A percentile compares a stretch with the other conserved stretches of the same genome.
Conservation (phyloP, 2,329 filamentous ascomycete genomes). For the Cladosporium velox region DNA sequence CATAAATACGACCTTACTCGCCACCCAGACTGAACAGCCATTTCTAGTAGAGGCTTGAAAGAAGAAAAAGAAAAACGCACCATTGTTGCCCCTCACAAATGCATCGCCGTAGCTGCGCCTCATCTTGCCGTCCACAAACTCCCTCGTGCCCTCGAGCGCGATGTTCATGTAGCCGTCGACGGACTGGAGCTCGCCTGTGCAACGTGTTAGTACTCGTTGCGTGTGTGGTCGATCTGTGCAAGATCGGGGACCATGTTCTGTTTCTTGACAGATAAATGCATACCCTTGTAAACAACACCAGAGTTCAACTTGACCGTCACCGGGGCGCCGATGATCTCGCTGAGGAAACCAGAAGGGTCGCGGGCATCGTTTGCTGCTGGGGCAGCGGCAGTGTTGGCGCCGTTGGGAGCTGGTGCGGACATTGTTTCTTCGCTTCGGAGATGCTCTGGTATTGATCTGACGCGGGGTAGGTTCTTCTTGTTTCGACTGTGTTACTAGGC, state of each 20-base stretch:
- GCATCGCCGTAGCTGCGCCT: slow-evolving; percentile 87
- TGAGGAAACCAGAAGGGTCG: slow-evolving; percentile 89
- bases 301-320: slow-evolving; percentile 98
- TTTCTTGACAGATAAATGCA: background rate
- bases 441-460: background rate
- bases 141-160: slow-evolving; percentile 90
- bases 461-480: background rate
- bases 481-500: background rate
- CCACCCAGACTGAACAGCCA: background rate
- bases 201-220: background rate
- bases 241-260: too few relatives aligned
- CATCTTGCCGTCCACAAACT: slow-evolving; percentile 83
- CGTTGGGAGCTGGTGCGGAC: slow-evolving; percentile 45
- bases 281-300: slow-evolving; percentile 97
- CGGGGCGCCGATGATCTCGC: slow-evolving; percentile 89
- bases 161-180: slow-evolving; percentile 99
- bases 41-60: background rate
- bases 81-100: slow-evolving; percentile 95
- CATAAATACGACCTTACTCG: background rate
- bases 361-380: slow-evolving; percentile 76
- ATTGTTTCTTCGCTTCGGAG: slow-evolving; percentile 55
- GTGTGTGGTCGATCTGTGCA: background rate
- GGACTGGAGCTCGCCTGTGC: slow-evolving; percentile 86
- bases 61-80: slow-evolving; percentile 47
- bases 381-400: slow-evolving; percentile 16